Conservation (phyloP, 1,284 basidiomycete species). For the Earliella scabrosa region DNA sequence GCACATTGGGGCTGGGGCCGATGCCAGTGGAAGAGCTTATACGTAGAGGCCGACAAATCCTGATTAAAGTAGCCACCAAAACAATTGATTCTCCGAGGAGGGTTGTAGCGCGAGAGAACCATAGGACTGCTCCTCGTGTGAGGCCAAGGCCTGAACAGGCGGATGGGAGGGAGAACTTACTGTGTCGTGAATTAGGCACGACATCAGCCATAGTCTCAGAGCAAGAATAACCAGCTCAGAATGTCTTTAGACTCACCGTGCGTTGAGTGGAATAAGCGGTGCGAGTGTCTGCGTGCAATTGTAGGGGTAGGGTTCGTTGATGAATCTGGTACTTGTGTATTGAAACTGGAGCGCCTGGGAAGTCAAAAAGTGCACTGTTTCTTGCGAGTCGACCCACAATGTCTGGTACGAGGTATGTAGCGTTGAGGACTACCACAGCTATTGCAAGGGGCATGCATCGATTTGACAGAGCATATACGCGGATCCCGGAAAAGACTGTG, state of each 20-base stretch:
- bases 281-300: not conserved
- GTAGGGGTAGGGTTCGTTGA: not conserved
- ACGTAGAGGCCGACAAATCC: not conserved
- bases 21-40: not conserved
- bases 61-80: not conserved
- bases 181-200: not conserved
- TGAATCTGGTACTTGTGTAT: not conserved
- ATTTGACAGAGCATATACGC: not conserved
- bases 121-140: not conserved
- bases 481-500: not conserved
- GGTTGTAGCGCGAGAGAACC: not conserved
- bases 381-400: not conserved
- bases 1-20: not conserved
- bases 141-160: too few relatives aligned
- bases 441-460: not conserved
- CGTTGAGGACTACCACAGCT: not conserved
- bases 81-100: not conserved
- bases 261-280: not conserved
- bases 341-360: too few relatives aligned
- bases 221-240: not conserved
- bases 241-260: not conserved
- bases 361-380: not conserved
- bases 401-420: not conserved
- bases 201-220: not conserved
- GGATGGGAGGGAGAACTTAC: not conserved